These are phyloP conservation scores for Magnaporthales sp. DNA, from an alignment of 2,329 filamentous ascomycete genomes.

Conservation along the genomic window DNA sequence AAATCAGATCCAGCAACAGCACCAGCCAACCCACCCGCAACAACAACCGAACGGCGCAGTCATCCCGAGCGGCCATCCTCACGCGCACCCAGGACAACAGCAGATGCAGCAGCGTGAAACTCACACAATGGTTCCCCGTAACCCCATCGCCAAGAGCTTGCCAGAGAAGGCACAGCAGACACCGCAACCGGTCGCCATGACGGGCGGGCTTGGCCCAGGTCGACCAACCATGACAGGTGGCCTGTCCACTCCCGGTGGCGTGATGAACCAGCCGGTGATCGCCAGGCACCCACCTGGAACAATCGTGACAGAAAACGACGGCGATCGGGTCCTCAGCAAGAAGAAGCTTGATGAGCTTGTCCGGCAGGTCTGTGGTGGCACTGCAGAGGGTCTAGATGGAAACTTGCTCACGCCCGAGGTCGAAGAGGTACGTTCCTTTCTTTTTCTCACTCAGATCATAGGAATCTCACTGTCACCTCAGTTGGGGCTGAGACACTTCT, in stretches of 20 bases:
- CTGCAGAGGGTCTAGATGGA: conserved; percentile 60
- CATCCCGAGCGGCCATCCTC: conserved; percentile 16
- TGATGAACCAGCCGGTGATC: conserved; percentile 81
- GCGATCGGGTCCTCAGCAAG: conserved; percentile 90
- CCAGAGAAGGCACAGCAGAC: conserved; percentile 57
- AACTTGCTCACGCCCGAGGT: conserved; percentile 83
- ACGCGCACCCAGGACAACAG: conserved; percentile 14
- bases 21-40: not conserved
- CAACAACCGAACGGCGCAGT: conserved; percentile 18
- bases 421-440: conserved; percentile 64
- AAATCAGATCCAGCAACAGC: conserved; percentile 8
- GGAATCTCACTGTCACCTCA: not conserved
- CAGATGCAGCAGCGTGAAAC: conserved; percentile 26
- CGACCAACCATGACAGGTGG: conserved; percentile 82
- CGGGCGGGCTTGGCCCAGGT: conserved; percentile 49
- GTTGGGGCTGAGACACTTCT: not conserved
- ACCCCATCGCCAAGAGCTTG: conserved; percentile 76
- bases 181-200: conserved; percentile 65
- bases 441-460: not conserved
- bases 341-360: conserved; percentile 96
- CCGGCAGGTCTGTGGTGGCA: conserved; percentile 81
- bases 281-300: conserved; percentile 58
- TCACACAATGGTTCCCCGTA: conserved; percentile 37
- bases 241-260: conserved; percentile 65
- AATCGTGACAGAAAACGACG: conserved; percentile 84